These are phyloP conservation scores for Claviceps paspali DNA, from an alignment of 2,329 filamentous ascomycete genomes.

Conservation along the genomic window DNA sequence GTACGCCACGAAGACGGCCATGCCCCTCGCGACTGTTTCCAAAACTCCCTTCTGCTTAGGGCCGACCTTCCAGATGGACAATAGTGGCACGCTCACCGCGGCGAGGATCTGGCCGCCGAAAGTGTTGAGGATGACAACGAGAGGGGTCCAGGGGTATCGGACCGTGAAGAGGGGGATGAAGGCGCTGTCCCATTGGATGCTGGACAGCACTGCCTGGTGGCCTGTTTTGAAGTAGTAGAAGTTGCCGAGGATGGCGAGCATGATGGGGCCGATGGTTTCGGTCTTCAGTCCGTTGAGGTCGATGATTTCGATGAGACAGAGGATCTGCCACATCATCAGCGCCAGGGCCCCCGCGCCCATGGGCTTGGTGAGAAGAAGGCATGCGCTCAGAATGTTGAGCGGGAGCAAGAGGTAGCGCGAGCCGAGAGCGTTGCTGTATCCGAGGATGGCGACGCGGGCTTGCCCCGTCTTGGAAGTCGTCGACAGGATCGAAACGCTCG, in stretches of 20 bases:
- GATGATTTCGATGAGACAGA: slow-evolving; percentile 56
- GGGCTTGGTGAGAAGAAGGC: slow-evolving; percentile 76
- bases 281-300: slow-evolving; percentile 45
- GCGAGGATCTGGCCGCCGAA: slow-evolving; percentile 82
- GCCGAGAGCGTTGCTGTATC: slow-evolving; percentile 87
- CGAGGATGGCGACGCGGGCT: slow-evolving; percentile 60
- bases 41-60: slow-evolving; percentile 57
- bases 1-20: slow-evolving; percentile 64
- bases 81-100: slow-evolving; percentile 61
- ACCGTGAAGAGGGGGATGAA: slow-evolving; percentile 79
- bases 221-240: slow-evolving; percentile 98
- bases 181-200: slow-evolving; percentile 90
- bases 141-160: slow-evolving; percentile 75
- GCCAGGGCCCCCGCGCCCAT: slow-evolving; percentile 81
- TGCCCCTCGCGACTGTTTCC: slow-evolving; percentile 52
- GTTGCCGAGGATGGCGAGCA: slow-evolving; percentile 76
- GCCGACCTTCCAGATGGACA: slow-evolving; percentile 78
- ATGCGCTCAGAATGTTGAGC: slow-evolving; percentile 59
- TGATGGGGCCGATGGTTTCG: slow-evolving; percentile 65
- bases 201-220: slow-evolving; percentile 75
- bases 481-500: slow-evolving; percentile 60
- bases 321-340: slow-evolving; percentile 74
- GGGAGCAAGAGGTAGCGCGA: slow-evolving; percentile 77
- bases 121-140: slow-evolving; percentile 71
- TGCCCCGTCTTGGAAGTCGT: slow-evolving; percentile 27